A percentile compares a stretch with the other conserved stretches of the same genome.
Conservation (phyloP, 768 basidiomycete genomes). For the Coprinopsis strossmayeri region DNA sequence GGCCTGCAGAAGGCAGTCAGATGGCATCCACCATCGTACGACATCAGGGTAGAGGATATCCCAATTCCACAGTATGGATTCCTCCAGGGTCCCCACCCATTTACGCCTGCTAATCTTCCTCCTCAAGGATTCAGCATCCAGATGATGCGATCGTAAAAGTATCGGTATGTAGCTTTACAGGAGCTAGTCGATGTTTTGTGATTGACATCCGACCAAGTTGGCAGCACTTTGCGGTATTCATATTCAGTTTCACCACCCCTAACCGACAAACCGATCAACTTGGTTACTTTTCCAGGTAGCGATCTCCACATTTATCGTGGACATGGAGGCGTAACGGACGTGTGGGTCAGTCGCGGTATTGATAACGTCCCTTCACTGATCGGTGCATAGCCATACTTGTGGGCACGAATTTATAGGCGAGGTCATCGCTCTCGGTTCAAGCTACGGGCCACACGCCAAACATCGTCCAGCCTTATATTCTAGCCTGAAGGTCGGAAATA, state of each 20-base stretch:
- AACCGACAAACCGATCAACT: neutral
- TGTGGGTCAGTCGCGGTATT: conserved; percentile 30
- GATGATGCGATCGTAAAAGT: conserved; percentile 79
- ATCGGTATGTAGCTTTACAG: conserved; percentile 32
- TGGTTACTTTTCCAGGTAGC: conserved; percentile 33
- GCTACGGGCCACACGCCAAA: conserved; percentile 33
- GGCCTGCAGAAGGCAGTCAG: conserved; percentile 40
- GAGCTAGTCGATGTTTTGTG: neutral
- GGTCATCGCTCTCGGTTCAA: conserved; percentile 59
- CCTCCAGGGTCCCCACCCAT: neutral
- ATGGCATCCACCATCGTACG: conserved; percentile 62
- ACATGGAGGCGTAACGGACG: conserved; percentile 41
- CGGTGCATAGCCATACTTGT: conserved; percentile 42
- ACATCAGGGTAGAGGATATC: conserved; percentile 62
- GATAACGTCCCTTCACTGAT: neutral
- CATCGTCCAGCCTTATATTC: conserved; percentile 60
- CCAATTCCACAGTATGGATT: conserved; percentile 41
- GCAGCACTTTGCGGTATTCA: conserved; percentile 53
- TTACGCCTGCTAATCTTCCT: neutral
- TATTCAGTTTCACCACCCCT: no score
- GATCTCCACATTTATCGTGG: conserved; percentile 75
- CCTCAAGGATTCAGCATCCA: conserved; percentile 53
- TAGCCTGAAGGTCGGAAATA: conserved; percentile 62
- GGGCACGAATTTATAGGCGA: conserved; percentile 80
- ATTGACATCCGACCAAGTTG: conserved; percentile 32